Evolutionary conservation across 1,284 basidiomycete genomes (phyloP).

Genomic region (Tetrapyrgos nigripes): DNA sequence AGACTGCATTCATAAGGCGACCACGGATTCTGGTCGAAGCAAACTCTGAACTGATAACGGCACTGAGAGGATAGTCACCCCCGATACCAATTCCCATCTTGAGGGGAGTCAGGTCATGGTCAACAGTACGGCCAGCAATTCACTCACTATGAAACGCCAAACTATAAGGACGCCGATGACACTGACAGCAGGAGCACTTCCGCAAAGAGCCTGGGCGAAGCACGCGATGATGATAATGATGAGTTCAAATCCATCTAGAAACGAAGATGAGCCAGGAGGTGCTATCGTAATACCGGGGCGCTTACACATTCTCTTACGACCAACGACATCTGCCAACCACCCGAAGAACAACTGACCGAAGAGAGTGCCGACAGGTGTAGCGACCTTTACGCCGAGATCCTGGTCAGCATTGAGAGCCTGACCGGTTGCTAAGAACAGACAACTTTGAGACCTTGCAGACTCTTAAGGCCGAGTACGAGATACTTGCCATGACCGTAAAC

Average conservation of each 20-base stretch:
- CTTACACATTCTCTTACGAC: conserved; percentile 76
- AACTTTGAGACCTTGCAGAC: conserved; percentile 35
- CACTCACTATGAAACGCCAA: conserved; percentile 66
- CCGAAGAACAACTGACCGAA: conserved; percentile 72
- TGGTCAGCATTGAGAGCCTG: conserved; percentile 40
- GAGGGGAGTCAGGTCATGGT: conserved; percentile 19
- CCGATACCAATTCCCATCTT: conserved; percentile 75
- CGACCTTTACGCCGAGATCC: conserved; percentile 69
- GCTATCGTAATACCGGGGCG: background rate
- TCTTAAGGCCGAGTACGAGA: background rate
- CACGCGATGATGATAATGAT: conserved; percentile 73
- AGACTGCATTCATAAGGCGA: conserved; percentile 75
- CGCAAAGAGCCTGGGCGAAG: conserved; percentile 66
- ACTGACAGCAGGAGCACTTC: conserved; percentile 61
- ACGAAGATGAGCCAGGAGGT: background rate
- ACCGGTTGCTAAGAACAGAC: conserved; percentile 30
- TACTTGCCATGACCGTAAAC: conserved; percentile 66
- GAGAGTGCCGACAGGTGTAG: conserved; percentile 55
- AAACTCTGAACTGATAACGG: conserved; percentile 79
- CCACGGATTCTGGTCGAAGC: conserved; percentile 76
- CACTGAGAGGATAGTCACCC: conserved; percentile 72
- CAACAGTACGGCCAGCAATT: conserved; percentile 19
- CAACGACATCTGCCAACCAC: conserved; percentile 72
- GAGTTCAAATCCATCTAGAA: conserved; percentile 72
- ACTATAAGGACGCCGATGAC: conserved; percentile 78